Base-by-base conservation (phyloP, 768 basidiomycete genomes). In the Amanita exitialis region DNA sequence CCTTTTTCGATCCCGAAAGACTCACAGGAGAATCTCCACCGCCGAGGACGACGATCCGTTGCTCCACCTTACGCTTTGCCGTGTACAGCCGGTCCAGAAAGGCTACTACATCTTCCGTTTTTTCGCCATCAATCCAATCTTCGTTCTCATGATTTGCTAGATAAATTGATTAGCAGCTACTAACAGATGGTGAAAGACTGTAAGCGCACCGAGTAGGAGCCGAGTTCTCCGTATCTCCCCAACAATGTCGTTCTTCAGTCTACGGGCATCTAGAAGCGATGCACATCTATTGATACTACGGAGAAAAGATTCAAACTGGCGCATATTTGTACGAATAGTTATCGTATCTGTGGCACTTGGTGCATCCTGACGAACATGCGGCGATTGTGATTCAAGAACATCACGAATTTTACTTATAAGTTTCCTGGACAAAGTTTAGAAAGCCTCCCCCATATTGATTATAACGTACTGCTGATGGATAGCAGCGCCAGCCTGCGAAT, bases 241-340 rank as follows among this genome's bases (percentile, higher is more conserved):
- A 55, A 86, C 81, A 32, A 99, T 77, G 59, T 99, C 96, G 56
- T 90, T 94, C 68, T 94, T 88, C 35, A 98, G 66, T 20, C 94
- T 75, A 49, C 92, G 77, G 3, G 93, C 93, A 60, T 99, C 96
- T 28, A 93, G 65, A 5, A 97, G 71, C 3, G 86, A 93, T 9
- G 85, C 85, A 58, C 83, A 83, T 28, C 82, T 78, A 54, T 74
- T 78, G 60, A 98, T 92, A 51, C 91, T 90, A 28, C 82, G 78
- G 46, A 98, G 69, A 64, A 97, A 98, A 0, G 83, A 85, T 57
- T 97, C 94, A 58, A 97, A 97, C 51, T 93, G 86, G 42, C 83
- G 82, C 6, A 77, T 59, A 58, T 86, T 81, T 1, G 92, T 95
- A 27, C 81, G 79, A 52, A 87, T 82, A 2, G 90, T 93, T 58